Conservation (phyloP, 768 basidiomycete species). For the Paxillus involutus region DNA sequence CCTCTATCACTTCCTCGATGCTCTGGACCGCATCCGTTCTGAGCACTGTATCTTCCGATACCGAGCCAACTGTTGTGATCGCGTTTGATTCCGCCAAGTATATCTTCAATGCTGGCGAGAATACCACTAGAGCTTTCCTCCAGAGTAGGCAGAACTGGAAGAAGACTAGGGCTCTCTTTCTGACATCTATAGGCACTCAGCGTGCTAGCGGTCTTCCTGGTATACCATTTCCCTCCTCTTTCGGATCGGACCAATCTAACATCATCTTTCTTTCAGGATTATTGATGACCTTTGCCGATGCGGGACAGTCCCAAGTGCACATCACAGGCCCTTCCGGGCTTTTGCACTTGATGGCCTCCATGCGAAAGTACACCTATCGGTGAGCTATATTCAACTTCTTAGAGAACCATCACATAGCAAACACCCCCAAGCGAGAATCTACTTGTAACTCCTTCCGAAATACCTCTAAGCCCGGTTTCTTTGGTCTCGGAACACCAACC, state of each 20-base stretch:
- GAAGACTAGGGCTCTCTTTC: constrained; percentile 68
- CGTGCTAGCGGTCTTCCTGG: constrained; percentile 74
- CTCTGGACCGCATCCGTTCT: constrained; percentile 66
- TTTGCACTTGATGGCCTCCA: constrained; percentile 67
- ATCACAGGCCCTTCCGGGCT: constrained; percentile 75
- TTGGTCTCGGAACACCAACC: constrained; percentile 34
- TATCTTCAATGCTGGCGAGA: constrained; percentile 87
- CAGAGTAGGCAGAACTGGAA: constrained; percentile 67
- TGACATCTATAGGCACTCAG: constrained; percentile 63
- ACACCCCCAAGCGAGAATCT: constrained; percentile 46
- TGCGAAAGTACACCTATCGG: constrained; percentile 70
- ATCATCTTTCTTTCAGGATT: constrained; percentile 46
- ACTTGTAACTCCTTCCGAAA: constrained; percentile 45
- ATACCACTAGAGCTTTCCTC: constrained; percentile 69
- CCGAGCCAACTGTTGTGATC: constrained; percentile 75
- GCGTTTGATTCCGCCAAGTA: constrained; percentile 80
- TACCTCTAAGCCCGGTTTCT: constrained; percentile 27
- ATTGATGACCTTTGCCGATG: constrained; percentile 80
- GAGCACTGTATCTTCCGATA: constrained; percentile 66
- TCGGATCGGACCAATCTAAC: neutral
- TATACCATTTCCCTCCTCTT: constrained; percentile 22
- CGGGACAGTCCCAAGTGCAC: constrained; percentile 52
- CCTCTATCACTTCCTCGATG: constrained; percentile 33
- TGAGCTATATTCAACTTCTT: constrained; percentile 23
- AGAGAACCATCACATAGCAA: neutral